phyloP scores from a whole-genome alignment of 257 asterid species.

The Verbascum thapsus region DNA sequence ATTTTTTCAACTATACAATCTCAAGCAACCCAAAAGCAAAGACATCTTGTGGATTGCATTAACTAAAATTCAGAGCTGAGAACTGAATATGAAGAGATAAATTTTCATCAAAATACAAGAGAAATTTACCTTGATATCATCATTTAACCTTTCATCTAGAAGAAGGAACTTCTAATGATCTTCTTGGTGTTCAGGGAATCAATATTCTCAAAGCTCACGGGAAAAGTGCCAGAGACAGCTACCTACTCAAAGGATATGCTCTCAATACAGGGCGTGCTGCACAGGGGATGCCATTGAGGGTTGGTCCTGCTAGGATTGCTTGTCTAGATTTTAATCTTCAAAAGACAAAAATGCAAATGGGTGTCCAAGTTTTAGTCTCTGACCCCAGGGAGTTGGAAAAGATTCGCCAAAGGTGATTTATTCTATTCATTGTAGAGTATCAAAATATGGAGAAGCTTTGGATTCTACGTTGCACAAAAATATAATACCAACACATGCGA shows the following conservation, averaged over 20 bases:
- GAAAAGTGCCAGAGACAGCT: conserved; percentile 76
- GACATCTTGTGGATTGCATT: background rate
- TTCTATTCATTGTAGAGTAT: background rate
- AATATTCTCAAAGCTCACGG: conserved; percentile 84
- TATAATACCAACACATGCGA: too few species aligned
- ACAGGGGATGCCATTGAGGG: conserved; percentile 78
- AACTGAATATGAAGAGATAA: background rate
- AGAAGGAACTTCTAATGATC: conserved; percentile 5
- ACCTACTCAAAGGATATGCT: conserved; percentile 73
- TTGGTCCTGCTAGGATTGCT: conserved; percentile 72
- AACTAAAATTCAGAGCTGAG: background rate
- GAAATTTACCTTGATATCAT: conserved; percentile 1
- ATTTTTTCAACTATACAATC: conserved; percentile 8
- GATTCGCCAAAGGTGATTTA: conserved; percentile 69
- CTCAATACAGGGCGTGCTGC: conserved; percentile 79
- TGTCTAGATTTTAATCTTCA: conserved; percentile 85
- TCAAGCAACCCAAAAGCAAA: conserved; percentile 14
- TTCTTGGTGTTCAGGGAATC: conserved; percentile 52
- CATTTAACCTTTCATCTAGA: conserved; percentile 4
- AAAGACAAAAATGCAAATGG: conserved; percentile 83
- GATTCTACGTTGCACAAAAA: background rate
- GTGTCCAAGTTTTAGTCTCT: conserved; percentile 72
- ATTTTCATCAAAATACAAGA: background rate
- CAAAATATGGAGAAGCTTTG: too few species aligned
- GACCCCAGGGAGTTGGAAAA: conserved; percentile 85